Percentiles rank a stretch among this genome's conserved stretches.
phyloP scores from a whole-genome alignment of 805 yeast genomes.

The Starmerella etchellsii region DNA sequence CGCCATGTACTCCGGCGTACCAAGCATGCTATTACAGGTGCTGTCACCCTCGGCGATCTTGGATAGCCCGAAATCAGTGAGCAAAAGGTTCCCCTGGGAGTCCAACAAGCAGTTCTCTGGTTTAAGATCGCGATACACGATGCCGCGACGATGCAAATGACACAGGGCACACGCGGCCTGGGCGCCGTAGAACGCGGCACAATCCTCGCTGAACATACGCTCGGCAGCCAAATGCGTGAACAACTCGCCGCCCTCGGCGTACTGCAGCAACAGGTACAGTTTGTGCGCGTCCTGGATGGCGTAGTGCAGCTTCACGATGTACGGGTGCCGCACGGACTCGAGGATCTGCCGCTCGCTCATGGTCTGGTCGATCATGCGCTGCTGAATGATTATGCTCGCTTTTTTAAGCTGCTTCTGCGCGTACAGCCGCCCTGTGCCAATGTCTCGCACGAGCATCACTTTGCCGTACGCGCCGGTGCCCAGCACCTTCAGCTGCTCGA shows the following conservation, averaged over 20 bases:
- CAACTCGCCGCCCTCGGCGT: constrained; percentile 80
- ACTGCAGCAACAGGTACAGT: constrained; percentile 63
- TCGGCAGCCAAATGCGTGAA: constrained; percentile 47
- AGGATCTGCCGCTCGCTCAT: constrained; percentile 67
- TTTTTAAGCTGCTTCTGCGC: constrained; percentile 81
- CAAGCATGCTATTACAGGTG: constrained; percentile 47
- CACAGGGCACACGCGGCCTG: constrained; percentile 66
- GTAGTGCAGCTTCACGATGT: constrained; percentile 67
- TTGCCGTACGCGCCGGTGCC: constrained; percentile 88
- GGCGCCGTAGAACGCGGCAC: constrained; percentile 65
- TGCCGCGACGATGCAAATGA: constrained; percentile 68
- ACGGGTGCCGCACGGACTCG: constrained; percentile 60
- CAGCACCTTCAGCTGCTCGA: constrained; percentile 59
- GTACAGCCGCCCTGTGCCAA: constrained; percentile 46
- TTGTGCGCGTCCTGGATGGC: constrained; percentile 73
- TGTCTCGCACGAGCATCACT: constrained; percentile 63
- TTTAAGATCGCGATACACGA: constrained; percentile 75
- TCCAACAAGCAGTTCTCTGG: constrained; percentile 82
- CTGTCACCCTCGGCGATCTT: constrained; percentile 33
- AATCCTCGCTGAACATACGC: constrained; percentile 42
- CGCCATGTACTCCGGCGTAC: constrained; percentile 79
- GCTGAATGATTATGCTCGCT: constrained; percentile 57
- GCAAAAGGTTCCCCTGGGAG: constrained; percentile 61
- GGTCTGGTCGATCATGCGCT: constrained; percentile 56
- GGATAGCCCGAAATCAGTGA: constrained; percentile 74